phyloP scores from a whole-genome alignment of 2,329 filamentous ascomycete genomes.

The Pseudocercospora crystallina region DNA sequence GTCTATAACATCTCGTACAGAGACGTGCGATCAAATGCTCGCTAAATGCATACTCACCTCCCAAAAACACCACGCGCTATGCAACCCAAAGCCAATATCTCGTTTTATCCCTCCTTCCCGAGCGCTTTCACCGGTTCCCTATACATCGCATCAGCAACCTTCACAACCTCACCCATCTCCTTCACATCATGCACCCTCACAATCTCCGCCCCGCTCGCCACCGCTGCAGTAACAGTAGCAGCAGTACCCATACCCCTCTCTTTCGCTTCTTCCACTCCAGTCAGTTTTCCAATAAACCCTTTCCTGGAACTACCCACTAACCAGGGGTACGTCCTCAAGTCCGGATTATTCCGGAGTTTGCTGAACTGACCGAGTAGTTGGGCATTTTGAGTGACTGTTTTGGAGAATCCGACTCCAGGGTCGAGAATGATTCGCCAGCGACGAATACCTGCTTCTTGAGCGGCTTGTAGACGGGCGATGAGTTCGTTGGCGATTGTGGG shows the following conservation, averaged over 20 bases:
- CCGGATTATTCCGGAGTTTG: slow-evolving; percentile 53
- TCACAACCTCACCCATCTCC: slow-evolving; percentile 81
- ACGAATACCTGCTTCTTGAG: slow-evolving; percentile 77
- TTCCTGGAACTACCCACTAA: slow-evolving; percentile 87
- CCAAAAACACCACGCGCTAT: no score
- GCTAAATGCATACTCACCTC: no score
- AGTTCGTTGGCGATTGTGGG: slow-evolving; percentile 68
- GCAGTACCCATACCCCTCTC: slow-evolving; percentile 83
- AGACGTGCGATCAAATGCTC: no score
- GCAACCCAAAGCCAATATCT: background rate
- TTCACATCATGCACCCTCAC: slow-evolving; percentile 87
- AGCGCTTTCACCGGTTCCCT: background rate
- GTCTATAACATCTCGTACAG: no score
- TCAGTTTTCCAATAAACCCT: slow-evolving; percentile 80
- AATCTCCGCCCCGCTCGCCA: slow-evolving; percentile 86
- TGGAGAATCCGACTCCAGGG: slow-evolving; percentile 92
- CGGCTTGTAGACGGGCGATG: slow-evolving; percentile 66
- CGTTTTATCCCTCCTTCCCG: background rate
- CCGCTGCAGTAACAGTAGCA: slow-evolving; percentile 79
- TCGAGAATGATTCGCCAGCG: slow-evolving; percentile 95
- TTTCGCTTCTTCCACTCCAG: slow-evolving; percentile 68
- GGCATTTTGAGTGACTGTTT: slow-evolving; percentile 76
- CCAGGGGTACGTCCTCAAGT: slow-evolving; percentile 75
- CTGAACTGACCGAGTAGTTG: slow-evolving; percentile 72
- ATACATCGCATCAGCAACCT: slow-evolving; percentile 84